phyloP scores from a whole-genome alignment of 2,329 filamentous ascomycete genomes.

The Colletotrichum cereale region DNA sequence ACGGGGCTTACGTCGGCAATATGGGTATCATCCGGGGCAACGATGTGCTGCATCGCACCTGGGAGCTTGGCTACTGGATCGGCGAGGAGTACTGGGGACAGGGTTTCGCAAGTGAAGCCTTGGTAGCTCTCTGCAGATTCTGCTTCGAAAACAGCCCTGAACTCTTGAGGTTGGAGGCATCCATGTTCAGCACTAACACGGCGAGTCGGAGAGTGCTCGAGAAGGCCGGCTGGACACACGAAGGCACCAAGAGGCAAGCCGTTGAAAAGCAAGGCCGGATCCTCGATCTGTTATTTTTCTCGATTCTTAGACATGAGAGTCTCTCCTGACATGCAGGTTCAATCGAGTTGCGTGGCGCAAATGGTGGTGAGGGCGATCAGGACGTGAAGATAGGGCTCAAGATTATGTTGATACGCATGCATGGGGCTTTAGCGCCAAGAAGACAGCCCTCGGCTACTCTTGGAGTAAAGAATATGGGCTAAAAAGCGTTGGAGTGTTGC shows the following conservation, averaged over 20 bases:
- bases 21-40: constrained; percentile 53
- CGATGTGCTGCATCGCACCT: constrained; percentile 57
- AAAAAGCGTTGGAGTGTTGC: background rate
- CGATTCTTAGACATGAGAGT: constrained; percentile 54
- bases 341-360: background rate
- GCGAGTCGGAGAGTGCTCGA: constrained; percentile 58
- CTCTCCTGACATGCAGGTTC: background rate
- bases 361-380: background rate
- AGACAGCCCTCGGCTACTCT: background rate
- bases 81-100: constrained; percentile 58
- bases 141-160: constrained; percentile 56
- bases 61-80: constrained; percentile 65
- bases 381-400: background rate
- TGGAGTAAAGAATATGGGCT: background rate
- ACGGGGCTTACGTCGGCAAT: constrained; percentile 54
- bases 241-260: constrained; percentile 58
- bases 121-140: constrained; percentile 56
- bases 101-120: constrained; percentile 58
- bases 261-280: constrained; percentile 57
- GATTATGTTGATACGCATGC: background rate
- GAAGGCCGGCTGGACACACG: constrained; percentile 57
- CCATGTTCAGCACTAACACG: constrained; percentile 53
- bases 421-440: background rate
- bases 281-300: constrained; percentile 53
- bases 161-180: constrained; percentile 57